Base-by-base conservation (phyloP, 371 early-diverging fungal species). In the Dichotomocladium elegans region DNA sequence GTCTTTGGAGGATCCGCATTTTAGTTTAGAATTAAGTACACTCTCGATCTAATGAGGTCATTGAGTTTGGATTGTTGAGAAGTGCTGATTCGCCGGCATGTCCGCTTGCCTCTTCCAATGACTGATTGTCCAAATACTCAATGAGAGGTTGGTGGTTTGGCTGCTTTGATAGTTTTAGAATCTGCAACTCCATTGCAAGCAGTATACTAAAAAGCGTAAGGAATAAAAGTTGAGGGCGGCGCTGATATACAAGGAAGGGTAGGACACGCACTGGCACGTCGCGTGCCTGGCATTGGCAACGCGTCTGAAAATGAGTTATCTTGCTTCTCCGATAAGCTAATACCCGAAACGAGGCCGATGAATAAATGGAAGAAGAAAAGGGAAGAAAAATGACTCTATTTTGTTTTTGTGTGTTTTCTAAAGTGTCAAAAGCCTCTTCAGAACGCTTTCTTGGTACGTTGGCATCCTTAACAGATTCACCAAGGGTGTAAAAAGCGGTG, bases 401-500 rank as follows among this genome's bases (percentile, higher is more conserved):
- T n/a, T n/a, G n/a, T n/a, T n/a, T n/a, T n/a, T n/a, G n/a, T n/a
- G n/a, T n/a, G 14, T 35, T 17, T 33, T 9, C 17, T 37, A 37
- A 8, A 37, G 37, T 6, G 37, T 37, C 4, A 21, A 37, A 1
- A 37, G 37, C 15, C 21, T 37, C 7, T 37, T 37, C 17, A 37
- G 2, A 15, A 37, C 3, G 12, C n/a, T n/a, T n/a, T 37, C 37
- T 9, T 37, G 10, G 37, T 37, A 37, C 0, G 12, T n/a, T 7
- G 37, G 17, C 14, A 37, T 22, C 19, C 26, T 41, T 33, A 2
- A 56, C n/a, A 15, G 33, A 19, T 56, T 37, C 22, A 33, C 47
- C 24, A 81, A 42, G 19, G 82, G 82, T 2, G 57, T 57, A 55
- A 81, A 79, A 0, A 79, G 53, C 1, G 80, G 78, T 15, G 62